These are phyloP conservation scores for Chlamydomonas reinhardtii DNA, from an alignment of 163 green algal genomes.

Conservation along the genomic window DNA sequence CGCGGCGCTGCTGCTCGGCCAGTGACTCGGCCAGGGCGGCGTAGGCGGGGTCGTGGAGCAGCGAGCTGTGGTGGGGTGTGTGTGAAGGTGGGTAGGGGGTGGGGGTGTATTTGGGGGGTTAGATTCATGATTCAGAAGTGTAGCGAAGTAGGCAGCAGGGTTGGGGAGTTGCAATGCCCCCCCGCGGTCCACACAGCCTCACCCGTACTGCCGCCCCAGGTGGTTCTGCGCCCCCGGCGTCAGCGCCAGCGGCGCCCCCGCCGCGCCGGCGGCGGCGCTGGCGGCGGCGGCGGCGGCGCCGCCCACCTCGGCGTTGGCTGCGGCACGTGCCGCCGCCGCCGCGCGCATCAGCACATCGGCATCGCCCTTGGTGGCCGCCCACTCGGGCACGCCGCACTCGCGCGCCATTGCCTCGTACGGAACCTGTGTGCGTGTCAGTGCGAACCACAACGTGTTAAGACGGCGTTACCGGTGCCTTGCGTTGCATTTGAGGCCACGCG, in stretches of 20 bases:
- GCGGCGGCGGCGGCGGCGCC: neutral
- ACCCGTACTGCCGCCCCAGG: no score
- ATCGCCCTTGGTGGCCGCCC: conserved; percentile 25
- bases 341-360: conserved; percentile 11
- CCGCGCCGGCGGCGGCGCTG: neutral
- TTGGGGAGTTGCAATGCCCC: no score
- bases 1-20: conserved; percentile 38
- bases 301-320: conserved; percentile 3
- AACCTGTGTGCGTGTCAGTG: neutral
- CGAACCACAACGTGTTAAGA: no score
- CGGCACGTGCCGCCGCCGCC: conserved; percentile 5
- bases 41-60: conserved; percentile 48
- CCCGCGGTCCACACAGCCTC: no score
- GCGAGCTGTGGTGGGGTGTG: neutral
- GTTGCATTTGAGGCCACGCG: no score
- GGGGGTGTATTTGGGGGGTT: neutral
- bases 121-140: no score
- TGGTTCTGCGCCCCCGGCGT: neutral
- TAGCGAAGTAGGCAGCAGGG: no score
- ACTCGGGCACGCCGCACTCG: conserved; percentile 46
- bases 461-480: no score
- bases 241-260: neutral
- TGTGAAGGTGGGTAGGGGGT: neutral
- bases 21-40: conserved; percentile 43
- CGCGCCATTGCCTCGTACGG: conserved; percentile 26